Evolutionary conservation across 257 asterid genomes (phyloP).

Genomic region (Nicotiana benthamiana): DNA sequence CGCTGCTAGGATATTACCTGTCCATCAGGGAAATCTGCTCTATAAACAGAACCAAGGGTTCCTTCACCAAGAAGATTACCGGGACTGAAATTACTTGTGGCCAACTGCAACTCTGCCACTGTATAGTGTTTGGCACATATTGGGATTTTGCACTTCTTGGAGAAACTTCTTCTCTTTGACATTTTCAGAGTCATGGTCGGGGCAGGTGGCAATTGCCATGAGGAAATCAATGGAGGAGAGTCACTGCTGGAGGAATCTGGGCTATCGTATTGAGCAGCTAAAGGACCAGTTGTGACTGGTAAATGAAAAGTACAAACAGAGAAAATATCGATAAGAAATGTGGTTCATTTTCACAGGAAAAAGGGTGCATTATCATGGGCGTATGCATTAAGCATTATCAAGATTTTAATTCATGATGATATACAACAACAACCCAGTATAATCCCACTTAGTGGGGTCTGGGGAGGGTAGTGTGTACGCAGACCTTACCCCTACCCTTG

Average conservation of each 20-base stretch:
- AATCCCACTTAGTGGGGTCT: too few species aligned
- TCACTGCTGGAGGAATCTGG: conserved; percentile 37
- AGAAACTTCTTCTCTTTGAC: conserved; percentile 44
- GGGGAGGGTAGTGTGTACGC: too few species aligned
- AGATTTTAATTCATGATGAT: neutral
- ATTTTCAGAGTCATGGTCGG: conserved; percentile 43
- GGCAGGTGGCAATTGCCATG: conserved; percentile 61
- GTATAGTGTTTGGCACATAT: conserved; percentile 50
- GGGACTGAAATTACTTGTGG: conserved; percentile 70
- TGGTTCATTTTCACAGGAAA: neutral
- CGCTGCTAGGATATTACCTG: conserved; percentile 35
- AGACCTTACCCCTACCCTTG: too few species aligned
- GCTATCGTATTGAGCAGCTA: conserved; percentile 27
- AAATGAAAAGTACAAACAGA: neutral
- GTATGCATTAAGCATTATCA: neutral
- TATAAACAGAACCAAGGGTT: conserved; percentile 79
- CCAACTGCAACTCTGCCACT: conserved; percentile 67
- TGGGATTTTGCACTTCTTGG: conserved; percentile 32
- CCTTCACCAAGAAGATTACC: conserved; percentile 74
- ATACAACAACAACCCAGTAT: too few species aligned
- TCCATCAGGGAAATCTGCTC: conserved; percentile 85
- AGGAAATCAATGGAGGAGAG: conserved; percentile 49
- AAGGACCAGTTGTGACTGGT: neutral
- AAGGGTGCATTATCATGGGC: neutral
- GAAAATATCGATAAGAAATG: neutral